Evolutionary conservation across 2,329 filamentous ascomycete genomes (phyloP).

Genomic region (Fusarium sulawesiense): DNA sequence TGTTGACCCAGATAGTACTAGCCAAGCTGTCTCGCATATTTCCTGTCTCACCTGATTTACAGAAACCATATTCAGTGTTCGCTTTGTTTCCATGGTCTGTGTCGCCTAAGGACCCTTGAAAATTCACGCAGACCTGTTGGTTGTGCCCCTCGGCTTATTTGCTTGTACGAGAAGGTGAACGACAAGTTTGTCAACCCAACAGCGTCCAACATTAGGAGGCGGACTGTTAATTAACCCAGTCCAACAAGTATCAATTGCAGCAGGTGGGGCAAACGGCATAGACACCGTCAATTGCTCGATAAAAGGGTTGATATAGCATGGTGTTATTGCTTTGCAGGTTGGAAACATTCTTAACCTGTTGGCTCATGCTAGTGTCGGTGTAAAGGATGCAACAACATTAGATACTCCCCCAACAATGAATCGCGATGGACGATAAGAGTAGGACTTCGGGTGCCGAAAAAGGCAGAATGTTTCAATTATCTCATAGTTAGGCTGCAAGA

Average conservation of each 20-base stretch:
- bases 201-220: conserved; percentile 1
- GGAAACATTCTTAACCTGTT: background rate
- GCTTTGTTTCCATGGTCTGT: background rate
- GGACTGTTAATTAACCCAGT: conserved; percentile 17
- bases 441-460: background rate
- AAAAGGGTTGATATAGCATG: background rate
- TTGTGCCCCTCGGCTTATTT: background rate
- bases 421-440: background rate
- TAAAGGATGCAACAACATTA: background rate
- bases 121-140: conserved; percentile 25
- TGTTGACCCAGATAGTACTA: conserved; percentile 5
- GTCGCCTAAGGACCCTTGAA: background rate
- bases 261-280: background rate
- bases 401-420: background rate
- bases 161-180: conserved; percentile 12
- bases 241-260: conserved; percentile 1
- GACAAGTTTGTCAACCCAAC: conserved; percentile 25
- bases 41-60: conserved; percentile 42
- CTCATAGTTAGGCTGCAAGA: background rate
- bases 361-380: background rate
- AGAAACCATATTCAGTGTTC: background rate
- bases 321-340: background rate
- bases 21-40: conserved; percentile 36
- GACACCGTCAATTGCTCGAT: background rate
- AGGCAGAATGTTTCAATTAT: background rate